phyloP scores from a whole-genome alignment of 2,329 filamentous ascomycete species.

The Penicillium sclerotigenum region DNA sequence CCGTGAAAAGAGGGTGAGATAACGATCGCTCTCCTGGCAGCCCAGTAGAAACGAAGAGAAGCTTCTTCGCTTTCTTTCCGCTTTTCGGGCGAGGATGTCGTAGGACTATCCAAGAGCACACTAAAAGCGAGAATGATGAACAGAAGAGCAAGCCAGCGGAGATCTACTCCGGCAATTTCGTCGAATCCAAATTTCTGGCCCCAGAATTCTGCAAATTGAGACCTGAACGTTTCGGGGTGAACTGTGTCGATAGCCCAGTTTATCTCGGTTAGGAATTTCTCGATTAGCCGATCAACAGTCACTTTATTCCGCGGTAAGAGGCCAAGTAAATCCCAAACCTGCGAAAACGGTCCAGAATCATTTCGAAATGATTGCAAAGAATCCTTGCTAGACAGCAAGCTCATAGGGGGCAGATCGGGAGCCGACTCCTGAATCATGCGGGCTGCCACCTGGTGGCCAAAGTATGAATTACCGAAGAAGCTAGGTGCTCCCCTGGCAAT shows the following conservation, averaged over 20 bases:
- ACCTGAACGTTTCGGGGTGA: slow-evolving; percentile 34
- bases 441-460: slow-evolving; percentile 34
- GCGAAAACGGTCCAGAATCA: slow-evolving; percentile 33
- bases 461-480: slow-evolving; percentile 34
- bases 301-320: slow-evolving; percentile 39
- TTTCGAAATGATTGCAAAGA: slow-evolving; percentile 23
- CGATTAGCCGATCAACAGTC: slow-evolving; percentile 36
- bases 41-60: slow-evolving; percentile 45
- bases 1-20: slow-evolving; percentile 45
- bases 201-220: slow-evolving; percentile 42
- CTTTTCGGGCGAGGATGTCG: slow-evolving; percentile 31
- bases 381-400: slow-evolving; percentile 19
- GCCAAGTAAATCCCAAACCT: slow-evolving; percentile 45
- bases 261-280: slow-evolving; percentile 37
- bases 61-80: slow-evolving; percentile 40
- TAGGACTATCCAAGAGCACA: slow-evolving; percentile 37
- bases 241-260: slow-evolving; percentile 41
- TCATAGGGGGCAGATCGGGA: slow-evolving; percentile 24
- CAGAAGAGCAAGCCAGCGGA: slow-evolving; percentile 43
- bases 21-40: slow-evolving; percentile 39
- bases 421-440: slow-evolving; percentile 32
- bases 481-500: slow-evolving; percentile 32
- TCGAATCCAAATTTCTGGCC: slow-evolving; percentile 40
- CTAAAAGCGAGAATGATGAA: slow-evolving; percentile 44
- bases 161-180: slow-evolving; percentile 40